phyloP scores from a whole-genome alignment of 1,284 basidiomycete genomes.

The Chondrostereum purpureum region DNA sequence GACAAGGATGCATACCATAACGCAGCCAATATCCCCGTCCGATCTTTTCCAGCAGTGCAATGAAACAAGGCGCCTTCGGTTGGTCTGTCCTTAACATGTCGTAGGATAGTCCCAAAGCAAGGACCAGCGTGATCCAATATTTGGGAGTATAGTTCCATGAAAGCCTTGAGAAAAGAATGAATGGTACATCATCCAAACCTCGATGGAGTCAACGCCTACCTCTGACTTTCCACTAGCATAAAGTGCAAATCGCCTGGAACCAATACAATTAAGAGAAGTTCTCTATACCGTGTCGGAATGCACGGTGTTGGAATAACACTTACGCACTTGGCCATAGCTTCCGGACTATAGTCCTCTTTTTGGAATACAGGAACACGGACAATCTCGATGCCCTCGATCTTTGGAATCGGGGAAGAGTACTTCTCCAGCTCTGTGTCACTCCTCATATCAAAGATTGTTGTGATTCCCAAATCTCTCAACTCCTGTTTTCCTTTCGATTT shows the following conservation, averaged over 20 bases:
- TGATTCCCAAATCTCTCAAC: conserved; percentile 54
- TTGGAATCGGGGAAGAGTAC: conserved; percentile 57
- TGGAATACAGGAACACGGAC: conserved; percentile 60
- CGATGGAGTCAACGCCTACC: conserved; percentile 27
- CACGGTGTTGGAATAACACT: conserved; percentile 20
- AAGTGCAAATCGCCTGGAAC: conserved; percentile 57
- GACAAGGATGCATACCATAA: conserved; percentile 63
- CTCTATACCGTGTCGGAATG: background rate
- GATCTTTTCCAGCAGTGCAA: conserved; percentile 77
- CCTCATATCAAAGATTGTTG: conserved; percentile 64
- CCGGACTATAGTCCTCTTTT: conserved; percentile 71
- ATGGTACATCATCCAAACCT: conserved; percentile 1
- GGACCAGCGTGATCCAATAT: conserved; percentile 65
- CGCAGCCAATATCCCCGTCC: conserved; percentile 72
- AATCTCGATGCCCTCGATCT: conserved; percentile 55
- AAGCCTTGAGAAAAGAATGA: conserved; percentile 43
- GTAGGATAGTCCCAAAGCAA: conserved; percentile 58
- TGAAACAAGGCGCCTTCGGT: conserved; percentile 61
- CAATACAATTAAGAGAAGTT: conserved; percentile 1
- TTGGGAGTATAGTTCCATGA: conserved; percentile 74
- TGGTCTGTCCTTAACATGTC: conserved; percentile 65
- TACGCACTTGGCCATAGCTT: conserved; percentile 74
- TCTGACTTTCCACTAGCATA: conserved; percentile 76
- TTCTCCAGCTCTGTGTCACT: conserved; percentile 73
- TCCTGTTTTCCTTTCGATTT: conserved; percentile 49